These are phyloP conservation scores for Caulochytrium protostelioides DNA, from an alignment of 371 early-diverging fungal species.

Conservation along the genomic window DNA sequence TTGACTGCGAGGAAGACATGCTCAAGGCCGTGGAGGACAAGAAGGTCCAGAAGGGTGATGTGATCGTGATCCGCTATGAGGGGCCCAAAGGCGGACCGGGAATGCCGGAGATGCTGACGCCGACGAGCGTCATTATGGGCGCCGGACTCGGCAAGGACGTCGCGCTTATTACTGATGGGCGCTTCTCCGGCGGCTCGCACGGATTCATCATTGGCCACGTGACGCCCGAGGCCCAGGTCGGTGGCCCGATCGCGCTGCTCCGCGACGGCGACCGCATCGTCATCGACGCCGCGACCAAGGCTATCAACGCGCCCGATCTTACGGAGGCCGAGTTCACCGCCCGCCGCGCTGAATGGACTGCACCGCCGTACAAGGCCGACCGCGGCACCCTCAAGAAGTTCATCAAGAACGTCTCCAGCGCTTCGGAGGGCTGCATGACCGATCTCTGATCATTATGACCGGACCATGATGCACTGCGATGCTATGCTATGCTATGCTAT, in stretches of 20 bases:
- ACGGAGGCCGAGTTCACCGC: slow-evolving; percentile 49
- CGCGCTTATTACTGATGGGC: slow-evolving; percentile 85
- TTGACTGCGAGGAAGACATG: slow-evolving; percentile 75
- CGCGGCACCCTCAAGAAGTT: slow-evolving; percentile 74
- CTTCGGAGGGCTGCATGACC: background rate
- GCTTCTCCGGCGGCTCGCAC: slow-evolving; percentile 92
- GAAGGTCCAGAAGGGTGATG: slow-evolving; percentile 66
- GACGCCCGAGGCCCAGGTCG: slow-evolving; percentile 87
- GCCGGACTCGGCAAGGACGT: slow-evolving; percentile 92
- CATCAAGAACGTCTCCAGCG: slow-evolving; percentile 41
- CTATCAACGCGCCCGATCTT: slow-evolving; percentile 46
- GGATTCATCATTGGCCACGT: slow-evolving; percentile 97
- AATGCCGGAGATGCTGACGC: slow-evolving; percentile 90
- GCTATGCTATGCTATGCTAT: too few relatives aligned
- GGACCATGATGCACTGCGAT: too few relatives aligned
- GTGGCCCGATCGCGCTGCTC: slow-evolving; percentile 83
- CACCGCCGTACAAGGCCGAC: slow-evolving; percentile 66
- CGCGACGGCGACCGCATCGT: slow-evolving; percentile 62
- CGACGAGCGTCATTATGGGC: slow-evolving; percentile 90
- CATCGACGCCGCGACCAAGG: slow-evolving; percentile 59
- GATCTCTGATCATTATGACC: background rate
- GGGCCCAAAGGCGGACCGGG: slow-evolving; percentile 85
- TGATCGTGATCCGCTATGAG: slow-evolving; percentile 69
- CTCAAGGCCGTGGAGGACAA: slow-evolving; percentile 54
- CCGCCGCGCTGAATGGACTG: slow-evolving; percentile 42